Evolutionary conservation across 306 rosid genomes (phyloP).

Genomic region (Cotoneaster glaucophyllus): DNA sequence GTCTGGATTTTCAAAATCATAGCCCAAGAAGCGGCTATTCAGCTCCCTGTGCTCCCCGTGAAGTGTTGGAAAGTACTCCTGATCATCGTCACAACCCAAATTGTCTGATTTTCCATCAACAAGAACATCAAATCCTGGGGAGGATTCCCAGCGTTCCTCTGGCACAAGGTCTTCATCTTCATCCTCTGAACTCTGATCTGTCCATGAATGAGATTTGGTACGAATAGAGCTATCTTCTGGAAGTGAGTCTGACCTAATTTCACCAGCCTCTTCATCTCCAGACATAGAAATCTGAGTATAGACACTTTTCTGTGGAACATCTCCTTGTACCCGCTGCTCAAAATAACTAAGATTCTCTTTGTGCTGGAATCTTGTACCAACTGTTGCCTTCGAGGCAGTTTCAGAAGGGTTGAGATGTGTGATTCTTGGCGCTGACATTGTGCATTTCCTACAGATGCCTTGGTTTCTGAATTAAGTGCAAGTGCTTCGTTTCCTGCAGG

Average conservation of each 20-base stretch:
- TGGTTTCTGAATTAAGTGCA: conserved; percentile 32
- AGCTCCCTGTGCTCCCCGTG: conserved; percentile 33
- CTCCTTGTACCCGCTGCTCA: conserved; percentile 22
- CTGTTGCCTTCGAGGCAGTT: conserved; percentile 21
- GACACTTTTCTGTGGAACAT: conserved; percentile 22
- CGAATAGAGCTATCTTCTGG: conserved; percentile 31
- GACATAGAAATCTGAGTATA: conserved; percentile 23
- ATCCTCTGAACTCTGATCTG: conserved; percentile 52
- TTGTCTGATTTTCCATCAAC: conserved; percentile 53
- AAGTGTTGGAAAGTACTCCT: conserved; percentile 40
- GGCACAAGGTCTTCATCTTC: conserved; percentile 38
- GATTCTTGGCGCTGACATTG: conserved; percentile 23
- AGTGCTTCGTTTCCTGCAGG: conserved; percentile 28
- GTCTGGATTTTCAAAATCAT: conserved; percentile 34
- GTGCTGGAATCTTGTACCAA: conserved; percentile 22
- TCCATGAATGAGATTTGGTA: conserved; percentile 23
- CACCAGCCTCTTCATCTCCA: conserved; percentile 38
- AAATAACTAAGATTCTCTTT: conserved; percentile 19
- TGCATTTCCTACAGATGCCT: conserved; percentile 27
- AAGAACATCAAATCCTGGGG: conserved; percentile 87
- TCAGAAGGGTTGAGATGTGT: conserved; percentile 22
- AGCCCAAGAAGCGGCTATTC: conserved; percentile 32
- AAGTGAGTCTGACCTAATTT: conserved; percentile 29
- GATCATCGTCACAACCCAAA: conserved; percentile 35
- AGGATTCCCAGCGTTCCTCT: conserved; percentile 73